Percentiles rank a stretch among this genome's conserved stretches.
Evolutionary conservation across 208 protist species (phyloP).

Genomic region (Willaertia magna): DNA sequence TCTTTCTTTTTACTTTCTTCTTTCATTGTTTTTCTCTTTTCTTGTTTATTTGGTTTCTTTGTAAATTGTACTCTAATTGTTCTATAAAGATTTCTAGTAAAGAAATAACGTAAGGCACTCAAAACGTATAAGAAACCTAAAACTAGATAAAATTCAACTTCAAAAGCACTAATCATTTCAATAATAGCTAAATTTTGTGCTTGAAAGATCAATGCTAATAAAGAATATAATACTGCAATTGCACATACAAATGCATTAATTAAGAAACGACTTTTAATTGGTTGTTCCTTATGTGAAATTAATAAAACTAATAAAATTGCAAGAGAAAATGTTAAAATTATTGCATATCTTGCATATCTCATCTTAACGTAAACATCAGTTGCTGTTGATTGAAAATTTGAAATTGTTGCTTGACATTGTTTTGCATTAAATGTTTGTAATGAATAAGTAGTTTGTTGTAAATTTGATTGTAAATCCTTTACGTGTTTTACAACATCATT

Average conservation of each 20-base stretch:
- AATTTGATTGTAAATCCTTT: too few relatives aligned
- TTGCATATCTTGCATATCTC: not conserved
- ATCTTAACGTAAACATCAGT: too few relatives aligned
- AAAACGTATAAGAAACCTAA: not conserved
- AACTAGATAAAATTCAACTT: not conserved
- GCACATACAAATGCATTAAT: not conserved
- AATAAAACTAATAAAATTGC: not conserved
- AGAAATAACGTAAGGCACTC: not conserved
- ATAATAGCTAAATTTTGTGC: not conserved
- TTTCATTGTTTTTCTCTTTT: not conserved
- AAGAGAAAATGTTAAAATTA: not conserved
- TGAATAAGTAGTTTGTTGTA: too few relatives aligned
- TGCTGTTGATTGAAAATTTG: too few relatives aligned
- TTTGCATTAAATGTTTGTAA: too few relatives aligned
- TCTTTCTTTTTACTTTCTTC: not conserved
- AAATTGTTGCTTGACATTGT: too few relatives aligned
- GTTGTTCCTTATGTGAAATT: not conserved
- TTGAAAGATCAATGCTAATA: not conserved
- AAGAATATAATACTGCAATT: not conserved
- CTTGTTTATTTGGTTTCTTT: not conserved
- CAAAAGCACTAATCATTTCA: not conserved
- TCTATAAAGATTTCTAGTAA: not conserved
- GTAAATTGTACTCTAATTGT: not conserved
- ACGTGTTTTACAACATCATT: too few relatives aligned
- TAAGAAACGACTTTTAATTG: not conserved